phyloP scores from a whole-genome alignment of 192 early-diverging fungal species.

The Mortierella claussenii region DNA sequence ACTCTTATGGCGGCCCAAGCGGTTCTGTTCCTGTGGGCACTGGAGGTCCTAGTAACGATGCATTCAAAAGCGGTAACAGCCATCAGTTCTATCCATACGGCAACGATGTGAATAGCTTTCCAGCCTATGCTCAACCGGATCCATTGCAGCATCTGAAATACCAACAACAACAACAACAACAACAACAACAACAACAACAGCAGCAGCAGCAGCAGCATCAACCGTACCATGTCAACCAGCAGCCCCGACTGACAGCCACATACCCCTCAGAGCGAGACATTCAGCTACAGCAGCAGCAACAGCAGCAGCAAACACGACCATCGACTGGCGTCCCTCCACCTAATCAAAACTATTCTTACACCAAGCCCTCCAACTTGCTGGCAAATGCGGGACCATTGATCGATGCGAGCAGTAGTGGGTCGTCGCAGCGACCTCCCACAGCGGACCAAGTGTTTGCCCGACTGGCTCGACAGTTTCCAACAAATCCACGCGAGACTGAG shows the following conservation, averaged over 20 bases:
- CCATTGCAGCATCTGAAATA: not conserved
- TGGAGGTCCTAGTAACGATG: not conserved
- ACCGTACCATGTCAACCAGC: not conserved
- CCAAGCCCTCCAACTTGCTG: slow-evolving; percentile 18
- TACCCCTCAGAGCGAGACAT: slow-evolving; percentile 18
- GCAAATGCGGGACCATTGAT: slow-evolving; percentile 42
- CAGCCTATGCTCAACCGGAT: slow-evolving; percentile 8
- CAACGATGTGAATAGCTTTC: not conserved
- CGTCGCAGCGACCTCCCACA: not conserved
- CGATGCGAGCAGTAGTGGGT: slow-evolving; percentile 1
- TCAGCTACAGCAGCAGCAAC: slow-evolving; percentile 1
- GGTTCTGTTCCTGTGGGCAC: not conserved
- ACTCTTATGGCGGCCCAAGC: not conserved
- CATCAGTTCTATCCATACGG: not conserved
- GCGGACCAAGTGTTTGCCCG: slow-evolving; percentile 42
- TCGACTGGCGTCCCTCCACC: no score
- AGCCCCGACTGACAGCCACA: slow-evolving; percentile 27
- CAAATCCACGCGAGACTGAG: slow-evolving; percentile 30
- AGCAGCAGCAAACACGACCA: not conserved
- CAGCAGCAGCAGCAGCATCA: slow-evolving; percentile 12
- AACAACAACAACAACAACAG: slow-evolving; percentile 21
- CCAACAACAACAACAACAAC: slow-evolving; percentile 17
- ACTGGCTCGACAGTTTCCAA: slow-evolving; percentile 25
- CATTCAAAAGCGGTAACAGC: not conserved
- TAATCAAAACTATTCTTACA: no score